phyloP scores from a whole-genome alignment of 257 asterid species.

The Nicotiana tomentosiformis region DNA sequence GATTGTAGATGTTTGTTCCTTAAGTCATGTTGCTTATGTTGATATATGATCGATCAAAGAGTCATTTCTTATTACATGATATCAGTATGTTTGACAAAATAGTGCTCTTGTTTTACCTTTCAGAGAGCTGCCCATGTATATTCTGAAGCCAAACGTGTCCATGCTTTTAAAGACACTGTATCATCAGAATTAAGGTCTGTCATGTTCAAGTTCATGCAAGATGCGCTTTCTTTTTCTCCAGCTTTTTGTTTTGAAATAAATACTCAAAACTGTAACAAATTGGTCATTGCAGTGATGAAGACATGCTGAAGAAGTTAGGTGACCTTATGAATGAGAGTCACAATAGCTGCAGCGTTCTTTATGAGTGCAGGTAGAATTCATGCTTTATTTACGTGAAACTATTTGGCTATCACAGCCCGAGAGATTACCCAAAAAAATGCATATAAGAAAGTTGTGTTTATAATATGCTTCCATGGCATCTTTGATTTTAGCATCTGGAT shows the following conservation, averaged over 20 bases:
- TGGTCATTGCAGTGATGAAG: constrained; percentile 58
- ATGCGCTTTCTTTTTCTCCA: neutral
- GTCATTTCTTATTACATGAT: neutral
- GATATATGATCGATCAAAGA: neutral
- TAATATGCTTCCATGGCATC: no score
- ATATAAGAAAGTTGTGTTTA: no score
- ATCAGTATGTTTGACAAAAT: neutral
- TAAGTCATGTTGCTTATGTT: neutral
- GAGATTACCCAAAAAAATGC: no score
- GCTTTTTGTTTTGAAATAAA: no score
- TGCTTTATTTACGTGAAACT: neutral
- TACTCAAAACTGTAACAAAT: no score
- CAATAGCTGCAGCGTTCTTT: constrained; percentile 82
- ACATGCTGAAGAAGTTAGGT: constrained; percentile 78
- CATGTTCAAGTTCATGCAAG: neutral
- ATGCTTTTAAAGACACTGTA: constrained; percentile 77
- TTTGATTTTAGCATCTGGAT: no score
- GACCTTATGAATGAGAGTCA: constrained; percentile 94
- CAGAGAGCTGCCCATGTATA: constrained; percentile 95
- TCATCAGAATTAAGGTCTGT: constrained; percentile 60
- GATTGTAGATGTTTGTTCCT: neutral
- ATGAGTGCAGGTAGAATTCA: constrained; percentile 80
- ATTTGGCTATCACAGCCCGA: neutral
- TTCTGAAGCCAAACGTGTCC: constrained; percentile 90
- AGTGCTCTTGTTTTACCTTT: constrained; percentile 11